Evolutionary conservation across 306 rosid genomes (phyloP), one percentile per base, ranked within the genome.

Genomic region (Glycine soja): DNA sequence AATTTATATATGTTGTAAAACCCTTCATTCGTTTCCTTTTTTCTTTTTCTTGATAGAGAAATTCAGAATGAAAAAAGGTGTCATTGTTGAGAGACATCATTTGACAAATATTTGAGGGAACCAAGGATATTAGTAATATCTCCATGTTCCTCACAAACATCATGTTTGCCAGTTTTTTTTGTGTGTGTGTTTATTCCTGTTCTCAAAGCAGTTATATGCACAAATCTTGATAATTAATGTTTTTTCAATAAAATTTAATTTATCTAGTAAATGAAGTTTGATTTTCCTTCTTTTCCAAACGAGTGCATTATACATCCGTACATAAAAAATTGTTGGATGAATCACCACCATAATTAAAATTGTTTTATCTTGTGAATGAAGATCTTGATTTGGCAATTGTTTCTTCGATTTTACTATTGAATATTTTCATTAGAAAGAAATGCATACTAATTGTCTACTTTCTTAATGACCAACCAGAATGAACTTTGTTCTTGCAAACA

Each of bases 71-170:
- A 24, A 24, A 24, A 24, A 24, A 24, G 30, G 30, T 24, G 30
- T 24, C 47, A 50, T 48, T 50, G 38, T 50, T 77, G 42, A 56
- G 2, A 54, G 36, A 51, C 47, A 47, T 80, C 12, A 15, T 53
- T 53, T 53, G 19, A 10, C 59, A 53, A 53, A 38, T 24, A 24
- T 24, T 50, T 15, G 32, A 72, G 18, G 13, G 7, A 42, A 24
- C 43, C 12, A 43, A 10, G 13, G 66, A 45, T 78, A 47, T 79
- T 47, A 10, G 30, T 45, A 30, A 30, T 70, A 40, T 34, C 47
- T 57, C 18, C 24, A 79, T 56, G 62, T 70, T 79, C 51, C 77
- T 79, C 77, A 30, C 40, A 64, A 77, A 40, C 11, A 53, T 77
- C 45, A 18, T 78, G 74, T 78, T 56, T 70, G 57, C 13, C 0